phyloP scores from a whole-genome alignment of 108 stramenopile genomes.

The Skeletonema menzelii region DNA sequence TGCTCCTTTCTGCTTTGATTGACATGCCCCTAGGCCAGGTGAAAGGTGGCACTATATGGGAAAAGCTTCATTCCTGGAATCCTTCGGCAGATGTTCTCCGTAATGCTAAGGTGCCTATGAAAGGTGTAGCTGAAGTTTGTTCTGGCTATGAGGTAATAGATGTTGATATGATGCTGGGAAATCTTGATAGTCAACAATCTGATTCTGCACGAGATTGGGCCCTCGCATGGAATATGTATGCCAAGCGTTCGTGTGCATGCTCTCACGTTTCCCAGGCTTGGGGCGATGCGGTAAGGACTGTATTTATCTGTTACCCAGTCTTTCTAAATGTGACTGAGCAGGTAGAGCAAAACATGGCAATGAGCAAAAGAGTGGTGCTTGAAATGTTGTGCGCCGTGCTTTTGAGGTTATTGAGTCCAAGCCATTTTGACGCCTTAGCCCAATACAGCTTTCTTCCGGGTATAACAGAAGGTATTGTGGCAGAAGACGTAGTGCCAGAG shows the following conservation, averaged over 20 bases:
- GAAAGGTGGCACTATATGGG: slow-evolving; percentile 31
- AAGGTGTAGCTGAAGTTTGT: slow-evolving; percentile 52
- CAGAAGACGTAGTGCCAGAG: slow-evolving; percentile 18
- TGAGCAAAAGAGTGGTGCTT: slow-evolving; percentile 12
- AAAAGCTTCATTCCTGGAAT: slow-evolving; percentile 25
- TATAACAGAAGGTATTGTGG: not conserved
- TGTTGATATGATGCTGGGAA: slow-evolving; percentile 16
- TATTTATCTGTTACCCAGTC: slow-evolving; percentile 43
- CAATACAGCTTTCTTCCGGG: slow-evolving; percentile 7
- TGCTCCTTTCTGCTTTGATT: slow-evolving; percentile 37
- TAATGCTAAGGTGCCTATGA: slow-evolving; percentile 22
- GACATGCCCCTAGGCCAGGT: slow-evolving; percentile 36
- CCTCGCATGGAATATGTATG: slow-evolving; percentile 54
- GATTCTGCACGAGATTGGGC: slow-evolving; percentile 51
- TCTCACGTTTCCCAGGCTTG: slow-evolving; percentile 60
- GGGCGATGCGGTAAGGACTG: slow-evolving; percentile 31
- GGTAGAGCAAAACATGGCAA: not conserved
- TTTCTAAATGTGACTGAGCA: slow-evolving; percentile 6
- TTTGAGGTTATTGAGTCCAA: slow-evolving; percentile 29
- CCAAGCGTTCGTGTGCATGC: slow-evolving; percentile 40
- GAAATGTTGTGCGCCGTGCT: slow-evolving; percentile 43
- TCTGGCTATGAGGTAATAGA: slow-evolving; percentile 55
- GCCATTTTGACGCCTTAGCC: slow-evolving; percentile 18
- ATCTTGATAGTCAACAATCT: slow-evolving; percentile 7
- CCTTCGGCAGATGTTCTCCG: slow-evolving; percentile 50